Percentiles rank a stretch among this genome's conserved stretches.
phyloP scores from a whole-genome alignment of 768 basidiomycete genomes.

The Terana coerulea region DNA sequence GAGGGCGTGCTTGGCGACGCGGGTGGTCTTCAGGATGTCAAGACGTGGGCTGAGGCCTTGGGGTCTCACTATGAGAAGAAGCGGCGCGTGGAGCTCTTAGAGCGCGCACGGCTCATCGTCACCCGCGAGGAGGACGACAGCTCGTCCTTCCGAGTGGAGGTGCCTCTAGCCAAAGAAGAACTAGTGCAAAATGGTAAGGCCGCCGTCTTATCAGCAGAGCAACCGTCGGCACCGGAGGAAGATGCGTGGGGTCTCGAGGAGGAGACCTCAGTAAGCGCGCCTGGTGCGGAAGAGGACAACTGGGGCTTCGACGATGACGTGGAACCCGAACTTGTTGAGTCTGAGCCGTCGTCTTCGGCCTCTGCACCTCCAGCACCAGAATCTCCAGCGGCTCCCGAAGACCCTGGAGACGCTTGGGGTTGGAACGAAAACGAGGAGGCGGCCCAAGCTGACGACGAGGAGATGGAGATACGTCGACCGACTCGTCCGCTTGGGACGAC shows the following conservation, averaged over 20 bases:
- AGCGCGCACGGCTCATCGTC: constrained; percentile 54
- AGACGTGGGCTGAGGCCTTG: constrained; percentile 65
- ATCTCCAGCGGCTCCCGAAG: constrained; percentile 19
- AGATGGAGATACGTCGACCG: constrained; percentile 29
- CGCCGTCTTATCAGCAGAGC: too few species aligned
- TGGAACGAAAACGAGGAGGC: constrained; percentile 59
- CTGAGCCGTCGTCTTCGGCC: constrained; percentile 5
- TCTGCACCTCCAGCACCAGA: constrained; percentile 22
- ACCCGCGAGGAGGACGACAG: constrained; percentile 35
- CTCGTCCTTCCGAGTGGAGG: constrained; percentile 35
- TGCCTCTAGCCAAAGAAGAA: background rate
- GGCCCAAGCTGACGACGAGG: constrained; percentile 25
- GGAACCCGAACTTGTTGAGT: constrained; percentile 6
- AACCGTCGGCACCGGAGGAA: constrained; percentile 21
- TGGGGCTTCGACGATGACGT: constrained; percentile 41
- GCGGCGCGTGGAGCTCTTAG: constrained; percentile 62
- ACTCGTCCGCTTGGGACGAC: constrained; percentile 67
- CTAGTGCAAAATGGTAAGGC: background rate
- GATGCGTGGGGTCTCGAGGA: constrained; percentile 48
- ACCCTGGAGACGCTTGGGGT: constrained; percentile 68
- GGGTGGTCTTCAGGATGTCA: constrained; percentile 48
- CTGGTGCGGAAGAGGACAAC: constrained; percentile 32
- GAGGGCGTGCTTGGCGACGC: constrained; percentile 47
- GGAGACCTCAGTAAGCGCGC: constrained; percentile 30
- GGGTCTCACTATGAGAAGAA: constrained; percentile 77